Conservation (phyloP, 805 yeast species). For the Saccharomycopsis javanensis region DNA sequence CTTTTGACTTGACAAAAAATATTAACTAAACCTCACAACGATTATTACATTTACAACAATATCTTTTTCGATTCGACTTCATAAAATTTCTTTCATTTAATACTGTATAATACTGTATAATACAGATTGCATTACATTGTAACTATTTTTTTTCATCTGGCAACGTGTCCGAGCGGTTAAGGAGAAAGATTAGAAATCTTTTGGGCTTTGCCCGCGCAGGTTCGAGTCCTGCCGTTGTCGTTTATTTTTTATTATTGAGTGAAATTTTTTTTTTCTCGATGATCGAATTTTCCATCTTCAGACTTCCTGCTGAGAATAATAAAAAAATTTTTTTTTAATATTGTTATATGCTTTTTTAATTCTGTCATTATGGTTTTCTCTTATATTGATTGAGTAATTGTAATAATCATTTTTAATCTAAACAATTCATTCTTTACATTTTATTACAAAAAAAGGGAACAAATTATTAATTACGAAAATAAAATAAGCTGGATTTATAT, state of each 20-base stretch:
- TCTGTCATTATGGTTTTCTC: not conserved
- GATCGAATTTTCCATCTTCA: not conserved
- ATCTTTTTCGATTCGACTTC: not conserved
- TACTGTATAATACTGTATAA: too few species aligned
- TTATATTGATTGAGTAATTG: not conserved
- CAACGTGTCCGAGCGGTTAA: constrained; percentile 34
- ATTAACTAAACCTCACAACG: too few species aligned
- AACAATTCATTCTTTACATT: too few species aligned
- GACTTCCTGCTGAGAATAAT: not conserved
- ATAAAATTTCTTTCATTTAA: too few species aligned
- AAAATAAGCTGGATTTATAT: not conserved
- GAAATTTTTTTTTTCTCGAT: too few species aligned
- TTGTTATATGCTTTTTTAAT: not conserved
- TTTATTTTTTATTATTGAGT: constrained; percentile 26
- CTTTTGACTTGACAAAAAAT: too few species aligned
- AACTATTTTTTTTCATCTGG: not conserved
- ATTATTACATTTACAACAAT: too few species aligned
- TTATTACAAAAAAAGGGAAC: not conserved
- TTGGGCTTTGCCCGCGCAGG: constrained; percentile 55
- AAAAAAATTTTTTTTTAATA: not conserved
- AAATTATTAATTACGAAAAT: not conserved
- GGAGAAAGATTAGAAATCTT: constrained; percentile 38
- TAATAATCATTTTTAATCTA: not conserved
- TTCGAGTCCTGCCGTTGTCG: constrained; percentile 73
- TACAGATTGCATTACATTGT: not conserved